These are phyloP conservation scores for Digitaria exilis DNA, from an alignment of 202 grass and related monocot species.

Conservation along the genomic window DNA sequence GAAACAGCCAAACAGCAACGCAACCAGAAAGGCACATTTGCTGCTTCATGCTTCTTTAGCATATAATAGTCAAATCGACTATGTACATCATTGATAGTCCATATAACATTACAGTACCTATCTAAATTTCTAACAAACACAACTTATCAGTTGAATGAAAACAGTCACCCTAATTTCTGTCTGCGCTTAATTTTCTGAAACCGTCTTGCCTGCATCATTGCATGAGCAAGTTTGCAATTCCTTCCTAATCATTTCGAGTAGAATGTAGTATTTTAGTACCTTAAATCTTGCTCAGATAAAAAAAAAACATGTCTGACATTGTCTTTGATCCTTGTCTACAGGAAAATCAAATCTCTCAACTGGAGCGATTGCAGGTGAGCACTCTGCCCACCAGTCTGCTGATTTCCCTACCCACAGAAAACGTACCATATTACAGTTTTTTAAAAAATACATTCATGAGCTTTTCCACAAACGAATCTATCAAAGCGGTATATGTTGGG, in stretches of 20 bases:
- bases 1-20: neutral
- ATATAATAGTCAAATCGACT: neutral
- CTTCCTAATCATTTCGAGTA: neutral
- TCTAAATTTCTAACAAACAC: neutral
- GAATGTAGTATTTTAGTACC: neutral
- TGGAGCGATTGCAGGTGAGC: neutral
- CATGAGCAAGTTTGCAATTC: too few species aligned
- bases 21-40: neutral
- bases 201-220: neutral
- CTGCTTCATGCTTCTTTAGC: neutral
- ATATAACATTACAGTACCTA: neutral
- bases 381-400: neutral
- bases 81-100: neutral
- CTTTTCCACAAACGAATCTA: neutral
- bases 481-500: neutral
- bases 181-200: neutral
- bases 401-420: too few species aligned
- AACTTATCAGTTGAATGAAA: neutral
- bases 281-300: neutral
- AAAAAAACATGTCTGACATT: neutral
- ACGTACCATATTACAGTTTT: too few species aligned
- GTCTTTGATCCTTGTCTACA: neutral
- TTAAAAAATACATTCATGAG: neutral
- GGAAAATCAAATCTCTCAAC: too few species aligned
- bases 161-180: neutral